Evolutionary conservation across 2,329 filamentous ascomycete species (phyloP), one percentile per base, ranked within the genome.

Genomic region (Fusarium nelsonii): DNA sequence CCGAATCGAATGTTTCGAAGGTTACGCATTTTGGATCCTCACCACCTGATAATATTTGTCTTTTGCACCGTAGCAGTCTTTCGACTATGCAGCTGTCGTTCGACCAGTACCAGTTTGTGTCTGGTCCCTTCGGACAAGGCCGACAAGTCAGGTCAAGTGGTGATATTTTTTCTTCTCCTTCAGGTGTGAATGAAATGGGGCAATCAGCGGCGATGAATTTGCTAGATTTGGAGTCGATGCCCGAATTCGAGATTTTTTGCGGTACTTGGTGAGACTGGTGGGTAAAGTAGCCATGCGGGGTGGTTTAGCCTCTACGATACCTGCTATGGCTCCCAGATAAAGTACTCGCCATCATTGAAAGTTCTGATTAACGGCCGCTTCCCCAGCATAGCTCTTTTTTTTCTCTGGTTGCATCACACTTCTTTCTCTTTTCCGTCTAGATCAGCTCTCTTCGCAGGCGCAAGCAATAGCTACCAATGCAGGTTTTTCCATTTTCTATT

Each of bases 1-100:
- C 87, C 86, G 78, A 92, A 90, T 76, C 87, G 88, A 74, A 94
- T 89, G 78, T 90, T 94, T 81, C 89, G 91, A 73, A 98, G 86
- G 80, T 97, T 98, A 78, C 93, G 91, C 95, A 98, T 98, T 58
- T 70, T 55, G 64, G 39, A 44, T 58, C n/a, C 46, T 52, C 26
- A 30, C 43, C 36, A 39, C 26, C 41, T 56, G 49, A 49, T 67
- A 45, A 52, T 60, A 26, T 40, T 52, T 23, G 23, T 32, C 18
- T 59, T 39, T 36, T 39, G 45, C 18, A 40, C 28, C 18, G 62
- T 30, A 30, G 53, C 61, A 71, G 67, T 73, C 51, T 43, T 20
- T 34, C 54, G 34, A 44, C 28, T 57, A 65, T 65, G 72, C 72
- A 74, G 53, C 58, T 63, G 61, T 74, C 70, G 72, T 74, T 73